Evolutionary conservation across 495 filamentous ascomycete species (phyloP), one percentile per base, ranked within the genome.

Genomic region (Trichoderma reesei): DNA sequence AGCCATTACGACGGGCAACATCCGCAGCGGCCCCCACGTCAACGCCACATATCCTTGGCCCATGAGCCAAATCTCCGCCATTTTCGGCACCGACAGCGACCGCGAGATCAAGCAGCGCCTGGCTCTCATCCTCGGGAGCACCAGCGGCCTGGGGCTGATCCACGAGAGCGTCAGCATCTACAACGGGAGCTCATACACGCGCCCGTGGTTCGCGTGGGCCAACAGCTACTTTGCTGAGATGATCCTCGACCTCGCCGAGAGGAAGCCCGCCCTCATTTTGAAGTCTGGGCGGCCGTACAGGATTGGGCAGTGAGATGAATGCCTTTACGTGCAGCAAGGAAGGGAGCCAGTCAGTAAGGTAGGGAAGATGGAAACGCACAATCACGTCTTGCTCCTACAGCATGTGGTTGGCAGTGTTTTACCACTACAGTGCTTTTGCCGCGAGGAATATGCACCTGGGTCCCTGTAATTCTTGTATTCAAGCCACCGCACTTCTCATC

Each of bases 11-110:
- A 33, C 26, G 26, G 26, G 26, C 26, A 26, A 26, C 26, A 14
- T 0, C 11, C 9, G 16, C 36, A 80, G 74, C 36, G 88, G 85
- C 3, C 71, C 75, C 5, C 78, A 75, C 11, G 88, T 90, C 63
- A 70, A 74, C 80, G 65, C 90, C 83, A 60, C 90, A 85, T 72
- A 74, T 59, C 83, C 78, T 38, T 85, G 84, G 84, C 84, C 81
- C 13, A 82, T 86, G 79, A 82, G 82, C 26, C 68, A 73, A 46
- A 87, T 87, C 66, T 41, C 54, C 5, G 51, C 41, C 18, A 78
- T 86, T 20, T 65, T 86, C 63, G 87, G 83, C 61, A 80, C 77
- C 39, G 71, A 75, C 64, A 75, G 84, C 66, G 79, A 82, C 59
- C 67, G 66, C 5, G 85, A 86, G 72, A 83, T 84, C 66, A 66